Conservation (phyloP, 495 filamentous ascomycete genomes). For the Zalerion maritima region DNA sequence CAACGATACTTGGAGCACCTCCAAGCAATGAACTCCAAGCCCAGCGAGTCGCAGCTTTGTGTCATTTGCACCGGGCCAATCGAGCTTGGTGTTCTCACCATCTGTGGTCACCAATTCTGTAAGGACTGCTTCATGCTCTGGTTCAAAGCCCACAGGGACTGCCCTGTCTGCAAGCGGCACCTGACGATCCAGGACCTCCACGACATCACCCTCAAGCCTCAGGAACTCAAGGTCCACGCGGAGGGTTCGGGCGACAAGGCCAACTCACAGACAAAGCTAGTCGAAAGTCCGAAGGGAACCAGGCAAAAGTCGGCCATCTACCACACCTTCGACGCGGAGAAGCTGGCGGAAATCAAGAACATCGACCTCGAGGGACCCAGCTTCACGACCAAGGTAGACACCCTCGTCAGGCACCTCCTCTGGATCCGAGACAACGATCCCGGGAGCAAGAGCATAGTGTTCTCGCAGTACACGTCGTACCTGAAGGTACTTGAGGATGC, state of each 20-base stretch:
- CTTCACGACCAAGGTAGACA: constrained; percentile 84
- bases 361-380: constrained; percentile 58
- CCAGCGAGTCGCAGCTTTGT: constrained; percentile 50
- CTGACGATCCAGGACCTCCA: constrained; percentile 52
- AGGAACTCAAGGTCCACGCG: constrained; percentile 51
- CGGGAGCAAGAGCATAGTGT: constrained; percentile 78
- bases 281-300: constrained; percentile 4
- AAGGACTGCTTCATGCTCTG: constrained; percentile 68
- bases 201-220: constrained; percentile 70
- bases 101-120: constrained; percentile 85
- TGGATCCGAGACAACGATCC: constrained; percentile 78
- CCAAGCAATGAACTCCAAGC: constrained; percentile 34
- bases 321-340: constrained; percentile 51
- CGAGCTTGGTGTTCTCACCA: constrained; percentile 67
- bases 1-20: constrained; percentile 53
- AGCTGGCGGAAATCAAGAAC: constrained; percentile 65
- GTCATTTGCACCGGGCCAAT: constrained; percentile 66
- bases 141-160: constrained; percentile 50
- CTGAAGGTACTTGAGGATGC: constrained; percentile 57
- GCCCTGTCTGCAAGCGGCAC: constrained; percentile 62
- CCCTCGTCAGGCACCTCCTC: constrained; percentile 60
- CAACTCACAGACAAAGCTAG: constrained; percentile 14
- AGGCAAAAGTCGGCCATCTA: constrained; percentile 43
- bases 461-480: constrained; percentile 76
- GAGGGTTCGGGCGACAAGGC: constrained; percentile 25